Percentiles rank a stretch among this genome's conserved stretches.
phyloP scores from a whole-genome alignment of 2,329 filamentous ascomycete species.

The Penicillium sp. region DNA sequence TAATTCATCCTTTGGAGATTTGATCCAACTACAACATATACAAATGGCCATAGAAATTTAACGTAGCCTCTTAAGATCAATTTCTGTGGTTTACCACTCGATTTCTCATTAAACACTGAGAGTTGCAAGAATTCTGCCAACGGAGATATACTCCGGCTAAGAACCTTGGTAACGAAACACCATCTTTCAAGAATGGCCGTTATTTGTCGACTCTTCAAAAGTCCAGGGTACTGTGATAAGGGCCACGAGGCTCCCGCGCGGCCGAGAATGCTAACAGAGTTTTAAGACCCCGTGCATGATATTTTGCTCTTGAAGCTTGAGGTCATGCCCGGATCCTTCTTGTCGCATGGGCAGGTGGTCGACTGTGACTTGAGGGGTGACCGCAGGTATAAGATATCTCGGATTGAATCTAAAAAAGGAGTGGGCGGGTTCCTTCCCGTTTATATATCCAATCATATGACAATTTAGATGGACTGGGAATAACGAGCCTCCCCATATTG shows the following conservation, averaged over 20 bases:
- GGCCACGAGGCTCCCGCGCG: background rate
- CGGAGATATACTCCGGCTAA: background rate
- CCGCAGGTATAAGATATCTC: background rate
- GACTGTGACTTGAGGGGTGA: background rate
- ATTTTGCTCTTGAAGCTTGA: background rate
- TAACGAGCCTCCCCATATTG: background rate
- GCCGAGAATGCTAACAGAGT: background rate
- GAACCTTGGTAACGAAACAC: background rate
- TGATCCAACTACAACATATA: background rate
- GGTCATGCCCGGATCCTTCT: background rate
- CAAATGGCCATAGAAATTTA: background rate
- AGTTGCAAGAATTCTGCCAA: background rate
- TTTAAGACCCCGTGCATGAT: background rate
- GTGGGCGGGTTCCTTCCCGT: background rate
- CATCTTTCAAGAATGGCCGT: too few relatives aligned
- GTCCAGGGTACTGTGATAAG: background rate
- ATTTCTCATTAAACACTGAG: background rate
- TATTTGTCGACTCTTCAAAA: background rate
- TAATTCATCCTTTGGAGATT: background rate
- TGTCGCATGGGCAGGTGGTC: background rate
- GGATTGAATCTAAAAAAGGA: background rate
- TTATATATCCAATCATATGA: background rate
- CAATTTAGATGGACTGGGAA: background rate
- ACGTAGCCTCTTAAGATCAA: background rate
- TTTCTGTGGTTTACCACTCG: background rate